phyloP scores from a whole-genome alignment of 306 rosid genomes.

The Lathyrus oleraceus region DNA sequence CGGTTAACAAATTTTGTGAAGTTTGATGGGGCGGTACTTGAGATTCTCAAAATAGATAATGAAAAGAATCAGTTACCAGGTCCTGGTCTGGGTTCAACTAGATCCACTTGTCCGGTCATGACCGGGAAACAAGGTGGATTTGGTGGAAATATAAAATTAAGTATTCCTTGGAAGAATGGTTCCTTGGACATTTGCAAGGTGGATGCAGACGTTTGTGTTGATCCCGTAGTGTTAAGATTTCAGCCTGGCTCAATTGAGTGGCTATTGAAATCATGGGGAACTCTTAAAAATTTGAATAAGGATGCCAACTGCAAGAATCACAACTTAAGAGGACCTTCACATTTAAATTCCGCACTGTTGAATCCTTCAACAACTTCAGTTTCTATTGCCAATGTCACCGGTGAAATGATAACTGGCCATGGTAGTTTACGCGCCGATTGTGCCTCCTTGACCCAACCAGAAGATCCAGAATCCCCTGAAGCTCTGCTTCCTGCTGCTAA shows the following conservation, averaged over 20 bases:
- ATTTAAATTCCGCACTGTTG: slow-evolving; percentile 42
- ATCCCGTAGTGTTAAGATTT: slow-evolving; percentile 68
- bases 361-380: slow-evolving; percentile 44
- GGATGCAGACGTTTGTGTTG: slow-evolving; percentile 80
- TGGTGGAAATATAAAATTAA: slow-evolving; percentile 81
- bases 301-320: slow-evolving; percentile 39
- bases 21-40: slow-evolving; percentile 78
- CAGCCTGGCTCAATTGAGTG: slow-evolving; percentile 81
- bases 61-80: slow-evolving; percentile 31
- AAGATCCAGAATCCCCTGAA: slow-evolving; percentile 47
- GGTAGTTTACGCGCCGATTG: slow-evolving; percentile 40
- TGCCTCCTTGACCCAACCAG: slow-evolving; percentile 40
- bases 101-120: slow-evolving; percentile 59
- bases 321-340: slow-evolving; percentile 42
- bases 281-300: slow-evolving; percentile 52
- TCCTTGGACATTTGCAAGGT: slow-evolving; percentile 81
- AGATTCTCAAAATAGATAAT: slow-evolving; percentile 67
- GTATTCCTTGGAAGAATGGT: slow-evolving; percentile 93
- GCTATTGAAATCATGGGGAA: slow-evolving; percentile 64
- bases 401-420: slow-evolving; percentile 39
- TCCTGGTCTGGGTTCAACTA: slow-evolving; percentile 45
- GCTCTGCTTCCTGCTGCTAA: slow-evolving; percentile 59
- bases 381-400: slow-evolving; percentile 37
- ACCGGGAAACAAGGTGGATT: slow-evolving; percentile 77
- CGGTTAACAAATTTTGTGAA: slow-evolving; percentile 73